Evolutionary conservation across 148 eudicot genomes (phyloP), one percentile per base, ranked within the genome.

Genomic region (Arctostaphylos glauca): DNA sequence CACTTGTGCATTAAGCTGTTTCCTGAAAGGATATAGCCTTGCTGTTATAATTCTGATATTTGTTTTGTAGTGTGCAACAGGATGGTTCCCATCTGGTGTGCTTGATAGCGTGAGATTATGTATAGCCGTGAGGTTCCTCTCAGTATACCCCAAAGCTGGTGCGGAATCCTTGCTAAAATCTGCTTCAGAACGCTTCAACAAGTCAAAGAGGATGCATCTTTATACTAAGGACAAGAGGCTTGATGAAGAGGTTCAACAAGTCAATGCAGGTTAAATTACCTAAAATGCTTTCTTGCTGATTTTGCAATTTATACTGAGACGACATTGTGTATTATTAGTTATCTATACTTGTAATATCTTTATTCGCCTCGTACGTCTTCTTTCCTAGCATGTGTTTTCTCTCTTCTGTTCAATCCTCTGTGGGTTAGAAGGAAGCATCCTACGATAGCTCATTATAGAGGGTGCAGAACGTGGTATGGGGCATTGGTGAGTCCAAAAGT

Each of bases 81-180:
- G 98, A 82, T 96, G 98, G 98, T 96, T 93, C 84, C 60, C 94
- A 9, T 71, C 93, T 48, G 83, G 75, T 46, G 76, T 85, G 59
- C 87, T 92, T 56, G 88, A 88, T 76, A 88, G 84, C 79, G 86
- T 96, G 84, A 90, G 95, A 84, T 82, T 84, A 13, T 85, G 94
- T 82, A 87, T 96, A 81, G 88, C 90, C 44, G 79, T 90, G 81
- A 93, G 95, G 89, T 93, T 94, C 73, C 74, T 96, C 83, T 90
- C 93, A 75, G 87, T 91, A 55, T 91, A 89, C 86, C 98, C 98
- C 47, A 87, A 75, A 81, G 44, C 82, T 23, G 96, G 91, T 76
- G 96, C 95, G 80, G 95, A 90, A 76, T 85, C 88, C 77, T 75
- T 85, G 74, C 85, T 92, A 82, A 94, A 86, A 78, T 78, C 85